These are phyloP conservation scores for Mycena galericulata DNA, from an alignment of 768 basidiomycete genomes.

Conservation along the genomic window DNA sequence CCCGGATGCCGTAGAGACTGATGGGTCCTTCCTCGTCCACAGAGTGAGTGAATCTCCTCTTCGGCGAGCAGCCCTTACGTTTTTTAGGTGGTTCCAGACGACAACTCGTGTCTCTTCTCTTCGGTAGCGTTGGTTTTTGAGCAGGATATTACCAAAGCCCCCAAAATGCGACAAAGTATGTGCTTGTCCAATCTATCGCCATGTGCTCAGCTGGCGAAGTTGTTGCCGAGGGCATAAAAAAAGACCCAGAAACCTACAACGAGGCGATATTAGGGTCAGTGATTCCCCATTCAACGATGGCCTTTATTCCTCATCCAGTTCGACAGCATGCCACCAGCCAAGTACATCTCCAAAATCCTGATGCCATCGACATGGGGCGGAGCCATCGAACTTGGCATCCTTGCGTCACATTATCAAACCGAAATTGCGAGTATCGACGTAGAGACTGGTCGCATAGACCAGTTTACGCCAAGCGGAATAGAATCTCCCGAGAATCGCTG, in stretches of 20 bases:
- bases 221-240: slow-evolving; percentile 84
- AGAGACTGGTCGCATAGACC: slow-evolving; percentile 90
- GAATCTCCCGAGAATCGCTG: slow-evolving; percentile 60
- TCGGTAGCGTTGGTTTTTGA: slow-evolving; percentile 88
- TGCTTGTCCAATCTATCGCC: slow-evolving; percentile 10
- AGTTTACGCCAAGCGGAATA: slow-evolving; percentile 70
- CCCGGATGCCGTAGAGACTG: slow-evolving; percentile 70
- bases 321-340: slow-evolving; percentile 62
- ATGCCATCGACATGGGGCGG: slow-evolving; percentile 92
- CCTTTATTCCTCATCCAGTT: not conserved
- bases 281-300: not conserved
- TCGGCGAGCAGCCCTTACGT: not conserved
- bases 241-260: slow-evolving; percentile 77
- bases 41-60: slow-evolving; percentile 57
- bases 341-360: slow-evolving; percentile 86
- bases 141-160: slow-evolving; percentile 80
- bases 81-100: slow-evolving; percentile 89
- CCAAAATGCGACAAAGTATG: slow-evolving; percentile 79
- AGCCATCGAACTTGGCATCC: slow-evolving; percentile 91
- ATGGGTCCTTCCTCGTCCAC: slow-evolving; percentile 79
- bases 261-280: slow-evolving; percentile 89
- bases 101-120: slow-evolving; percentile 96
- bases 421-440: slow-evolving; percentile 95
- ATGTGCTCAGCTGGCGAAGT: slow-evolving; percentile 56
- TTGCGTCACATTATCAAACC: slow-evolving; percentile 83